These are phyloP conservation scores for Yamadazyma songkhlaensis DNA, from an alignment of 1,139 yeast genomes.

Conservation along the genomic window DNA sequence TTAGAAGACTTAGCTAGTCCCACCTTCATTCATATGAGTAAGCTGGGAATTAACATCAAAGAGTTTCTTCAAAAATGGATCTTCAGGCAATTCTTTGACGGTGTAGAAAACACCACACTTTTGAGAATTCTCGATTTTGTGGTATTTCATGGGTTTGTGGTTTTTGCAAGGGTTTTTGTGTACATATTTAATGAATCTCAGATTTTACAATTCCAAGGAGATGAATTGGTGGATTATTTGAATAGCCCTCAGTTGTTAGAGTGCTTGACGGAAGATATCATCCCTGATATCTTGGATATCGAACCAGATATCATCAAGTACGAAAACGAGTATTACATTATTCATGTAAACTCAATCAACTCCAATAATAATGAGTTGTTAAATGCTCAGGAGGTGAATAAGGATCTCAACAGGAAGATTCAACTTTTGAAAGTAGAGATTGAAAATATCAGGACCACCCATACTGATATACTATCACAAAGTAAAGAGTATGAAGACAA, in stretches of 20 bases:
- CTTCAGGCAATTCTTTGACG: conserved; percentile 20
- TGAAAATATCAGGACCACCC: conserved; percentile 33
- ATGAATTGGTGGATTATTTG: conserved; percentile 20
- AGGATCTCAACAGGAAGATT: conserved; percentile 30
- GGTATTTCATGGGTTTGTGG: conserved; percentile 42
- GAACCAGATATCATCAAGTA: conserved; percentile 36
- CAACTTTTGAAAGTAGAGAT: conserved; percentile 29
- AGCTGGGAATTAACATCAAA: conserved; percentile 36
- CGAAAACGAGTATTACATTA: conserved; percentile 44
- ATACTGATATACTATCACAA: conserved; percentile 38
- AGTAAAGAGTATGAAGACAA: conserved; percentile 27
- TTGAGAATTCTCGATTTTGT: conserved; percentile 32
- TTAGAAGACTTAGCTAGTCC: conserved; percentile 32
- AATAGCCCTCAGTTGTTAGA: conserved; percentile 24
- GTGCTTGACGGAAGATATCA: conserved; percentile 8
- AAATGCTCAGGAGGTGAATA: conserved; percentile 37
- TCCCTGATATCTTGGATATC: conserved; percentile 18
- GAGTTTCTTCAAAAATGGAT: conserved; percentile 23
- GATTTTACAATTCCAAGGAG: conserved; percentile 25
- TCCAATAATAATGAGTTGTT: conserved; percentile 39
- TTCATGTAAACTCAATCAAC: conserved; percentile 39
- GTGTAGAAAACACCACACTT: conserved; percentile 2
- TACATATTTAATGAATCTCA: conserved; percentile 19
- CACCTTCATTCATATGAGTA: conserved; percentile 31
- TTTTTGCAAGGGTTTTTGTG: conserved; percentile 28